Base-by-base conservation (phyloP, 805 yeast species). In the Wickerhamiella slavikovae region DNA sequence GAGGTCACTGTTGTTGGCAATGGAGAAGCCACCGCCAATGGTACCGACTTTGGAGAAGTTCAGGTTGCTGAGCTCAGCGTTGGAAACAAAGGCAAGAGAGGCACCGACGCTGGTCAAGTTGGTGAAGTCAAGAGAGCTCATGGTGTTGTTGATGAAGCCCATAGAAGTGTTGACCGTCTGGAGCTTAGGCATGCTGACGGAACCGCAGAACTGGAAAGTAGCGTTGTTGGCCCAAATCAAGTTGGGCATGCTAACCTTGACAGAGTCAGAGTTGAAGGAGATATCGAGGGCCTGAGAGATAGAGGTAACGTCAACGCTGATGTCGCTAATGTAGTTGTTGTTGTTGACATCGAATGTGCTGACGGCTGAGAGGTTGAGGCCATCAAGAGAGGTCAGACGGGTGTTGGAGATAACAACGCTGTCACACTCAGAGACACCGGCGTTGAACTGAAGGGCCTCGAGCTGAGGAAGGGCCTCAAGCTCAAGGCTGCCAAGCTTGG, bases 21-120 rank as follows among this genome's bases (percentile, higher is more conserved):
- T 61, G 46, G 67, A 72, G 55, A 89, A 77, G 57, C 94, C 98
- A 68, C 98, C 96, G 54, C 85, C 91, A 47, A 89, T 61, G 29
- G 65, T 40, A 37, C 71, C 62, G 57, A 89, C 68, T 51, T 64
- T 54, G 30, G 76, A 60, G 64, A 80, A 74, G 41, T 72, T 69
- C 35, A 77, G 42, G 43, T 60, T 64, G 45, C 67, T 65, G 54
- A 89, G 68, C 32, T 75, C 66, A 38, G 66, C 64, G 67, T 89
- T 89, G 42, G 72, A 61, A 52, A 59, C 59, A 47, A 89, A 57
- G 40, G 83, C 57, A 46, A 89, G 66, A 41, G 93, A 70, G 47
- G 75, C 79, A 53, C 94, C 94, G 47, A 85, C 64, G 21, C 57
- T 36, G 33, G 59, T 51, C 50, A 89, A 63, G 37, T 55, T 46